Evolutionary conservation across 225 moss, liverwort and hornwort species (phyloP).

Genomic region (Straminergon stramineum): DNA sequence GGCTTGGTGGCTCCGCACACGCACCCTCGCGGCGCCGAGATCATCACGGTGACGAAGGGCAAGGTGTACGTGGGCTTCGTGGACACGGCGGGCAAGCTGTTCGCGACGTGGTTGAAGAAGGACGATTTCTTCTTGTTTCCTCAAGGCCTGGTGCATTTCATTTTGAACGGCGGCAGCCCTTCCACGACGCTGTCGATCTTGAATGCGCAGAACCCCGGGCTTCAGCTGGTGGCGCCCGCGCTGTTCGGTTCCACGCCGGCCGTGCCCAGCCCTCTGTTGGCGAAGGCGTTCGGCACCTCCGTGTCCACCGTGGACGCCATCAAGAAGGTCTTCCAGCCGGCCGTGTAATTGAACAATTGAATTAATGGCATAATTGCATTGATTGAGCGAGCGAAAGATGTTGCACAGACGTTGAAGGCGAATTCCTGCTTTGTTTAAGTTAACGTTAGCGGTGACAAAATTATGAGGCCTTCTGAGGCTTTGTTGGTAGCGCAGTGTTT

Average conservation of each 20-base stretch:
- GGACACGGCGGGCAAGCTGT: not conserved
- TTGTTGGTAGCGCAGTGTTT: too few species aligned
- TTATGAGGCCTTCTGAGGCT: not conserved
- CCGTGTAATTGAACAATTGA: not conserved
- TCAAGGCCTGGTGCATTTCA: slow-evolving; percentile 8
- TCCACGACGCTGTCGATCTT: not conserved
- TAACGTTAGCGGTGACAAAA: not conserved
- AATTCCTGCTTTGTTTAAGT: not conserved
- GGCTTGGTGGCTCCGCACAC: slow-evolving; percentile 7
- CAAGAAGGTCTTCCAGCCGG: not conserved
- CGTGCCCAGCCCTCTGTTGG: not conserved
- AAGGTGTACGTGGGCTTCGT: slow-evolving; percentile 4
- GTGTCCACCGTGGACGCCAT: not conserved
- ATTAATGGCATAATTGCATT: not conserved
- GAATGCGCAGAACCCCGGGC: slow-evolving; percentile 11
- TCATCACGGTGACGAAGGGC: not conserved
- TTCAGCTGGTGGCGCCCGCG: not conserved
- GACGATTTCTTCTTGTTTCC: slow-evolving; percentile 12
- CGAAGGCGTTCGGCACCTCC: not conserved
- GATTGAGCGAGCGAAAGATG: not conserved
- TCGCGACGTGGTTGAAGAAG: not conserved
- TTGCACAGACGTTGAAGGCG: not conserved
- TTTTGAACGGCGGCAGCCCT: not conserved
- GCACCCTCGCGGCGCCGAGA: slow-evolving; percentile 1
- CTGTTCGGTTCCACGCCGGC: not conserved